Evolutionary conservation across 345 rosid genomes (phyloP).

Genomic region (Clarkia xantiana): DNA sequence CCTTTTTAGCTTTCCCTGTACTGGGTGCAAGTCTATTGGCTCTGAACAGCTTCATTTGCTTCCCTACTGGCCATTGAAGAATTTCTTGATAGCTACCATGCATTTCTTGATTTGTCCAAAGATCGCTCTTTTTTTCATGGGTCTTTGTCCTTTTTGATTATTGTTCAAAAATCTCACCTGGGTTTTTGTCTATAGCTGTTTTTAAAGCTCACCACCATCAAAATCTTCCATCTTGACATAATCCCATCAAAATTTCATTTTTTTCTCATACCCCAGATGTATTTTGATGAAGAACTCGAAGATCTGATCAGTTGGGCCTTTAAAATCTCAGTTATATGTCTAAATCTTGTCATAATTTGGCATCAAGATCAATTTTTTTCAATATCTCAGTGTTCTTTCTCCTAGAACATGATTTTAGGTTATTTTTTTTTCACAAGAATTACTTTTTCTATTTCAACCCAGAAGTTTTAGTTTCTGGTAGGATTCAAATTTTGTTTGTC

Average conservation of each 20-base stretch:
- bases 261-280: neutral
- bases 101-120: neutral
- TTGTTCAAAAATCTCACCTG: neutral
- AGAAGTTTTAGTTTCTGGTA: too few relatives aligned
- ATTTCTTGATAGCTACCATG: neutral
- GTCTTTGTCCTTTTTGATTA: neutral
- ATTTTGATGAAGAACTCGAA: neutral
- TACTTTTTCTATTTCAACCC: too few relatives aligned
- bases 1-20: neutral
- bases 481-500: too few relatives aligned
- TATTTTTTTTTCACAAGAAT: too few relatives aligned
- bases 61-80: too few relatives aligned
- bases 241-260: neutral
- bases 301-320: neutral
- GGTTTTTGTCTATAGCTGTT: constrained; percentile 4
- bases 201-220: neutral
- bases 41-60: neutral
- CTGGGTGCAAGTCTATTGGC: neutral
- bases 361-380: neutral
- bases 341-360: neutral
- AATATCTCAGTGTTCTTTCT: too few relatives aligned
- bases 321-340: neutral
- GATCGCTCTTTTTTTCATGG: neutral
- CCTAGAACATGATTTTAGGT: too few relatives aligned
- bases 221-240: neutral